Conservation (phyloP, 2,329 filamentous ascomycete species). For the Emmonsiellopsis sp. region DNA sequence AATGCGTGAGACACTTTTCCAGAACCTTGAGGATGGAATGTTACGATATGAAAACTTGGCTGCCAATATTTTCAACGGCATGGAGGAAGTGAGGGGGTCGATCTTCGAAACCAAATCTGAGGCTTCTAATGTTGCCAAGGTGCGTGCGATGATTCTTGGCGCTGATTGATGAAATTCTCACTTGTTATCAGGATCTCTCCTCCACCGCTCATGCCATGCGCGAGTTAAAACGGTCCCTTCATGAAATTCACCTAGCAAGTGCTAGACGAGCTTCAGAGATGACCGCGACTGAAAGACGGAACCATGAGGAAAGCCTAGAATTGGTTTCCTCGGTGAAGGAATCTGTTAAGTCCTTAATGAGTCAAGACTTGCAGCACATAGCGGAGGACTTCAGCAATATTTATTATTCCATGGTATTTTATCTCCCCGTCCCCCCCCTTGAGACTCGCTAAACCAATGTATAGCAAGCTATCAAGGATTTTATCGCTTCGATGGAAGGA, state of each 20-base stretch:
- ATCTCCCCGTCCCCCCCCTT: neutral
- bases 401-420: conserved; percentile 26
- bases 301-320: conserved; percentile 20
- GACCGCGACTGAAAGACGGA: conserved; percentile 17
- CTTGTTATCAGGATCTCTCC: conserved; percentile 18
- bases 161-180: neutral
- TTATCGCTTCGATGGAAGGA: conserved; percentile 13
- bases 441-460: neutral
- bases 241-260: conserved; percentile 15
- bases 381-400: conserved; percentile 21
- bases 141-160: neutral
- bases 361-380: conserved; percentile 21
- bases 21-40: conserved; percentile 25
- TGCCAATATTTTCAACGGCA: conserved; percentile 16
- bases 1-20: conserved; percentile 22
- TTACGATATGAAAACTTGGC: conserved; percentile 18
- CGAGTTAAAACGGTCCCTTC: conserved; percentile 9
- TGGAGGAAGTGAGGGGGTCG: conserved; percentile 17
- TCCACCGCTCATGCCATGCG: conserved; percentile 9
- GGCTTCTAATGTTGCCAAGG: conserved; percentile 7
- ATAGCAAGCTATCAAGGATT: conserved; percentile 15
- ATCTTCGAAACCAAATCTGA: conserved; percentile 11
- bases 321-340: conserved; percentile 23
- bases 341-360: conserved; percentile 25
- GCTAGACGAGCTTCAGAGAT: conserved; percentile 21